Evolutionary conservation across 345 rosid genomes (phyloP).

Genomic region (Euclidium syriacum): DNA sequence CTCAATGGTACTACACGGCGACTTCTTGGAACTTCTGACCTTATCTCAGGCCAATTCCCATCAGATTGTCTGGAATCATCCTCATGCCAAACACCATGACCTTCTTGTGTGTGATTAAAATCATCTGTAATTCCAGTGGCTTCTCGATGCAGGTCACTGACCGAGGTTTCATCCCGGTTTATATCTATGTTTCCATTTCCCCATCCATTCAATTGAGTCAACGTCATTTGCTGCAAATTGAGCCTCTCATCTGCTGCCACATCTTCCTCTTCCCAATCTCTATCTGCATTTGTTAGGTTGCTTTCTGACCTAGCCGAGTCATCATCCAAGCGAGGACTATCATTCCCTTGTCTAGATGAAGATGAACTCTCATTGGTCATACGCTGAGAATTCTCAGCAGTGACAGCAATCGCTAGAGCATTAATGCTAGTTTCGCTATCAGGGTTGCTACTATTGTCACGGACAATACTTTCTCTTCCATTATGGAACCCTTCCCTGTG

Average conservation of each 20-base stretch:
- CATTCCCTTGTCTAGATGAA: slow-evolving; percentile 42
- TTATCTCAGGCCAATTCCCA: slow-evolving; percentile 58
- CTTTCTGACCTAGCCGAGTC: slow-evolving; percentile 39
- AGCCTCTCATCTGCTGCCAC: slow-evolving; percentile 40
- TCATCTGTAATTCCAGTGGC: slow-evolving; percentile 45
- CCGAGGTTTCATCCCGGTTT: slow-evolving; percentile 51
- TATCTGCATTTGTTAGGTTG: slow-evolving; percentile 33
- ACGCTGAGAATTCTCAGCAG: slow-evolving; percentile 39
- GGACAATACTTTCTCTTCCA: slow-evolving; percentile 65
- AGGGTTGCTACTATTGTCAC: slow-evolving; percentile 53
- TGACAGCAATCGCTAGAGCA: slow-evolving; percentile 32
- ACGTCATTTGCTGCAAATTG: slow-evolving; percentile 46
- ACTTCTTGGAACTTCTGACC: slow-evolving; percentile 55
- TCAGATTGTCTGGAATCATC: slow-evolving; percentile 47
- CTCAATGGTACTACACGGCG: slow-evolving; percentile 59
- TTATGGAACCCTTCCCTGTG: slow-evolving; percentile 87
- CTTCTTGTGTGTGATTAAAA: slow-evolving; percentile 38
- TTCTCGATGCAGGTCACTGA: slow-evolving; percentile 50
- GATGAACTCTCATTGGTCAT: slow-evolving; percentile 41
- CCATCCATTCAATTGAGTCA: slow-evolving; percentile 43
- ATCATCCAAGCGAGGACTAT: slow-evolving; percentile 35
- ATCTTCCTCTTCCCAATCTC: slow-evolving; percentile 57
- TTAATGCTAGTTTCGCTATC: slow-evolving; percentile 35
- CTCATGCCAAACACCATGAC: slow-evolving; percentile 55
- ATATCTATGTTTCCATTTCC: slow-evolving; percentile 44